Base-by-base conservation (phyloP, 2,329 filamentous ascomycete genomes). In the Oidium heveae region DNA sequence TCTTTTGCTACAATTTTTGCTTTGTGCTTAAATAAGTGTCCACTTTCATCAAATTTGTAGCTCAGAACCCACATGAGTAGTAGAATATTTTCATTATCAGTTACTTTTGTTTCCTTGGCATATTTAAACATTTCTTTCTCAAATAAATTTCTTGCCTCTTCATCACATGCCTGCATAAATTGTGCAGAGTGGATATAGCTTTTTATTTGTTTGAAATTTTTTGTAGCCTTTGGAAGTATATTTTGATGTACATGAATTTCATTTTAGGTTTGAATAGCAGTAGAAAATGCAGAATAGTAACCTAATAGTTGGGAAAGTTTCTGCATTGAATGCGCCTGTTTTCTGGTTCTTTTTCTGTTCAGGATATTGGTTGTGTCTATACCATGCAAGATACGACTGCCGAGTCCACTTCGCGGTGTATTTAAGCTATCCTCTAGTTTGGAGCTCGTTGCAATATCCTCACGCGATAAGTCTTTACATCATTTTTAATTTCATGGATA, bases 11-110 rank as follows among this genome's bases (percentile, higher is more conserved):
- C 61, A 13, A 61, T 53, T 15, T 60, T 20, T 28, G 61, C 59
- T 39, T 63, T 62, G n/a, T 41, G 50, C 41, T 59, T 59, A 12
- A 41, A 24, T 1, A 64, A 56, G 36, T 57, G 58, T 6, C 60
- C 59, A 46, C 63, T 41, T n/a, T 52, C 55, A 36, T 64, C 56
- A 18, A 63, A 58, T 50, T 64, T 65, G 50, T 64, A 62, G 12
- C 36, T 59, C 44, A 61, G 63, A 1, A 64, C 59, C 61, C 50
- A 66, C 37, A 53, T 51, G 28, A 51, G 43, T n/a, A 44, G 54
- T 20, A 55, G 44, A 41, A 28, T 46, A 18, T 15, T 36, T 15
- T 54, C 41, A 22, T 47, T 36, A n/a, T 12, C 32, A 47, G 41
- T 8, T 10, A 46, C 24, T 24, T 53, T 36, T 53, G 16, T 51